Conservation (phyloP, 108 stramenopile genomes). For the Aurantiochytrium sp. region DNA sequence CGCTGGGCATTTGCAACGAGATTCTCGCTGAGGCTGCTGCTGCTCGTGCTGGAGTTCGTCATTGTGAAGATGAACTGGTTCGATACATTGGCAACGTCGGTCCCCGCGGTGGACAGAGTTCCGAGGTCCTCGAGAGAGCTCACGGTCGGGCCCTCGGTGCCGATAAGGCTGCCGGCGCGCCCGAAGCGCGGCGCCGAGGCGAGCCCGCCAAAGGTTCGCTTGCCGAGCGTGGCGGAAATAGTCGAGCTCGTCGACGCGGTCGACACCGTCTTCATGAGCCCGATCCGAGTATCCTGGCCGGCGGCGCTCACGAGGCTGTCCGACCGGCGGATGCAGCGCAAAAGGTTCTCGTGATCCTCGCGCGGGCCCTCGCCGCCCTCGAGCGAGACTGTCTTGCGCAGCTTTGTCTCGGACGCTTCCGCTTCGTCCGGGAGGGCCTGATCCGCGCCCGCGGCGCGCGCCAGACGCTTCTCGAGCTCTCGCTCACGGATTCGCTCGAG, state of each 20-base stretch:
- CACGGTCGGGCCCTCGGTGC: background rate
- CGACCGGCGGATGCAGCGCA: background rate
- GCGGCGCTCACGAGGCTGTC: background rate
- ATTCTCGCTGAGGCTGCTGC: too few species aligned
- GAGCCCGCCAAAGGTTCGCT: background rate
- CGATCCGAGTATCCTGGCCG: background rate
- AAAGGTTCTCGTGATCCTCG: background rate
- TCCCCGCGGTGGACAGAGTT: background rate
- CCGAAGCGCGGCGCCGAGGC: background rate
- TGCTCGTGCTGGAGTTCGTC: too few species aligned
- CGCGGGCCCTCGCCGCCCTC: background rate
- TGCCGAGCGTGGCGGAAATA: background rate
- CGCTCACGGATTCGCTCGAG: background rate
- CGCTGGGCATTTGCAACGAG: too few species aligned
- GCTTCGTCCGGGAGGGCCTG: too few species aligned
- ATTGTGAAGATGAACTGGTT: background rate
- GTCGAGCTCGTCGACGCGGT: background rate
- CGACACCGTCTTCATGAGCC: background rate
- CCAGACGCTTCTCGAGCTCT: background rate
- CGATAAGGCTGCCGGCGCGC: background rate
- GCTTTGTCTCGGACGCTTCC: background rate
- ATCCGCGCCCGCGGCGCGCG: background rate
- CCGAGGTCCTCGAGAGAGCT: too few species aligned
- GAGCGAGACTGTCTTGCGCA: background rate
- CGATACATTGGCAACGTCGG: background rate